Evolutionary conservation across 192 early-diverging fungal genomes (phyloP).

Genomic region (Backusella circina): DNA sequence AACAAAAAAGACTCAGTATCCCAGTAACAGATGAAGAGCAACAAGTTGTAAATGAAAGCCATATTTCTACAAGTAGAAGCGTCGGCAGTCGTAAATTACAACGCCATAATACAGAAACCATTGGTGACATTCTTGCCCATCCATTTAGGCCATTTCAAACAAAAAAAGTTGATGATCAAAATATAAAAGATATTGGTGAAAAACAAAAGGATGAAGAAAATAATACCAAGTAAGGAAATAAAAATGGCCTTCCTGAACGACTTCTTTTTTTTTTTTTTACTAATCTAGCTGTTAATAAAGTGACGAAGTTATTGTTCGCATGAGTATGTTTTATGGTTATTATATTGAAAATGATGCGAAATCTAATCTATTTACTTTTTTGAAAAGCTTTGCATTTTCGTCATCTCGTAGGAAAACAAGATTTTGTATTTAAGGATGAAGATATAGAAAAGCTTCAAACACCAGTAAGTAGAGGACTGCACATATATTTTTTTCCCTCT

Average conservation of each 20-base stretch:
- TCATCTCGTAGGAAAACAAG: conserved; percentile 30
- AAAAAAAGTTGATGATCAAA: conserved; percentile 3
- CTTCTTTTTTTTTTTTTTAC: not conserved
- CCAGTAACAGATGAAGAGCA: not conserved
- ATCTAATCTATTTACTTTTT: not conserved
- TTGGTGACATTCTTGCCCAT: conserved; percentile 30
- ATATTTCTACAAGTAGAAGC: not conserved
- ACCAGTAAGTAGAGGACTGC: not conserved
- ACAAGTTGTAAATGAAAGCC: not conserved
- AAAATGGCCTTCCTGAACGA: not conserved
- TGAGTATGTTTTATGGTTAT: not conserved
- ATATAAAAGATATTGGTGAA: conserved; percentile 4
- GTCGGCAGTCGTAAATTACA: not conserved
- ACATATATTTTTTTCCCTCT: not conserved
- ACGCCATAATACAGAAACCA: conserved; percentile 28
- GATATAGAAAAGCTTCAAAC: not conserved
- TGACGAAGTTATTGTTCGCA: not conserved
- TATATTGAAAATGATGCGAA: not conserved
- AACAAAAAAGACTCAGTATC: not conserved
- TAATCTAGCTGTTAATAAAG: not conserved
- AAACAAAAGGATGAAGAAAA: conserved; percentile 9
- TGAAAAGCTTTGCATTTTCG: conserved; percentile 28
- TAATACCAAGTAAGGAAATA: not conserved
- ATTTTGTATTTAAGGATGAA: conserved; percentile 12
- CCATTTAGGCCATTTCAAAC: conserved; percentile 14